Conservation (phyloP, 2,329 filamentous ascomycete species). For the Paecilomyces niveus region DNA sequence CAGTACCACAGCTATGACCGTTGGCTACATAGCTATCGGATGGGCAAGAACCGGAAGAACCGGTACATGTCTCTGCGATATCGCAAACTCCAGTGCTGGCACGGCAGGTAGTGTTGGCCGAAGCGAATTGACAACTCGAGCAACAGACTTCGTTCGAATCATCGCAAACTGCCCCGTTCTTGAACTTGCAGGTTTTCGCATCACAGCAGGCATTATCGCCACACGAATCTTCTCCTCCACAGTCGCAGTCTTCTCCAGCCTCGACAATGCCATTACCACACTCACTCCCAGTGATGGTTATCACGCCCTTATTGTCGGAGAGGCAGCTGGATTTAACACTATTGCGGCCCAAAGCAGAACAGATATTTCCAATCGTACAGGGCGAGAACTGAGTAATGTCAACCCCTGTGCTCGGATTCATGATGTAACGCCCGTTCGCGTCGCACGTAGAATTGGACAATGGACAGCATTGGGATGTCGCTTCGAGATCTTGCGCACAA, state of each 20-base stretch:
- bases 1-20: conserved; percentile 63
- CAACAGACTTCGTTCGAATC: conserved; percentile 45
- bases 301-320: conserved; percentile 75
- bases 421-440: conserved; percentile 75
- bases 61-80: conserved; percentile 74
- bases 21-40: conserved; percentile 62
- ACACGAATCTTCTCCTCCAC: conserved; percentile 69
- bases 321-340: conserved; percentile 72
- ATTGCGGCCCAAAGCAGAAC: conserved; percentile 70
- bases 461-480: conserved; percentile 71
- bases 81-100: conserved; percentile 75
- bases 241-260: conserved; percentile 89
- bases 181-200: conserved; percentile 79
- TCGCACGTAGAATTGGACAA: conserved; percentile 61
- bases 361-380: conserved; percentile 90
- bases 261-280: conserved; percentile 98
- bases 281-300: conserved; percentile 71
- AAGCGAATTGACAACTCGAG: conserved; percentile 34
- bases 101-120: conserved; percentile 69
- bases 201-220: conserved; percentile 75
- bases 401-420: conserved; percentile 81
- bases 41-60: conserved; percentile 66
- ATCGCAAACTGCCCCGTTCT: conserved; percentile 64
- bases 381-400: conserved; percentile 75
- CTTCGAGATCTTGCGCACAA: conserved; percentile 58